A percentile compares a stretch with the other conserved stretches of the same genome.
Evolutionary conservation across 73 alveolate species (phyloP).

Genomic region (Tetrahymena borealis): DNA sequence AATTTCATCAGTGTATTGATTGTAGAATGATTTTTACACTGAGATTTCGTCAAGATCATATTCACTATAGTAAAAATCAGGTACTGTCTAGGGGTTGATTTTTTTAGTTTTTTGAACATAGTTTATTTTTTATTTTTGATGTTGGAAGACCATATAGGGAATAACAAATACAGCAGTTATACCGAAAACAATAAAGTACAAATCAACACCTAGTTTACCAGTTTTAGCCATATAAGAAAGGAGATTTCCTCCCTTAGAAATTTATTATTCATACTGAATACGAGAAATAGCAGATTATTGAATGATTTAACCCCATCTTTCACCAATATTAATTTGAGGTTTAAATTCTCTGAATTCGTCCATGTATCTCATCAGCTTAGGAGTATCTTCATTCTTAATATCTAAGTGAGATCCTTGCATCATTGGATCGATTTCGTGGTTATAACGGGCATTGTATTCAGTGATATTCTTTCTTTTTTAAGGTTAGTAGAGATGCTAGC

Average conservation of each 20-base stretch:
- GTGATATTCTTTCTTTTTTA: neutral
- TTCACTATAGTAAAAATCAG: neutral
- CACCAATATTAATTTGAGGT: neutral
- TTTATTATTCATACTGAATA: neutral
- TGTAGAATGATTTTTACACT: neutral
- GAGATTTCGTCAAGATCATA: neutral
- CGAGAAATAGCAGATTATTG: neutral
- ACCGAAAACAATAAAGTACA: neutral
- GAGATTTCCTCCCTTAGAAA: neutral
- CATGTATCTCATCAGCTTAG: neutral
- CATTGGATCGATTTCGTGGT: neutral
- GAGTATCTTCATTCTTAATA: neutral
- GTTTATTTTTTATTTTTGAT: neutral
- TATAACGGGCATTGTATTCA: neutral
- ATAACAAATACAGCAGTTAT: neutral
- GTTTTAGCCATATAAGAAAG: neutral
- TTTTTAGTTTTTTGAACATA: neutral
- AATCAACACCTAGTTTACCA: neutral
- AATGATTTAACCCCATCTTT: neutral
- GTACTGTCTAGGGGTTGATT: neutral
- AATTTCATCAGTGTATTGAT: neutral
- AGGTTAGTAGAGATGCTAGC: neutral
- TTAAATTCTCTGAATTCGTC: neutral
- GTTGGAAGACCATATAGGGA: neutral
- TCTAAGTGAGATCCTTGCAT: neutral